Evolutionary conservation across 306 rosid genomes (phyloP), one percentile per base, ranked within the genome.

Genomic region (Alnus glutinosa): DNA sequence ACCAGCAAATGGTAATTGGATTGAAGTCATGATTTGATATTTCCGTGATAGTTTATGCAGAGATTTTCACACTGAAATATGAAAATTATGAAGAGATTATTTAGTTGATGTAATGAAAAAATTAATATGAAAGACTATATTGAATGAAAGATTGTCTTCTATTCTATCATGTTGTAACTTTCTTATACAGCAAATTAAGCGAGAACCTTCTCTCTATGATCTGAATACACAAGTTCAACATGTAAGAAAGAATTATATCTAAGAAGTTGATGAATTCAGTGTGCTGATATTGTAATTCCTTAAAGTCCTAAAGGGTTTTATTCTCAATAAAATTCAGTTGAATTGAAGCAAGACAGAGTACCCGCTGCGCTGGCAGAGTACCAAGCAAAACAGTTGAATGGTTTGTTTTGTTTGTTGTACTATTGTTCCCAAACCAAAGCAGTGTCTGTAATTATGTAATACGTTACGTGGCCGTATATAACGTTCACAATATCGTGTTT

Each of bases 381-480:
- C 28, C 28, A 23, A 67, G 47, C 19, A 36, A 42, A 39, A 42
- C 18, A 42, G 72, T 68, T 9, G 51, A 42, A 18, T 16, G 52
- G 51, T 42, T 30, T 68, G 51, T 18, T 30, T 68, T n/a, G 16
- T 39, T 15, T 7, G 48, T 67, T 49, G 14, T 49, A 49, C 11
- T 7, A 7, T 67, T 67, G 72, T 67, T 67, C 39, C 49, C 72
- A 67, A 67, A 67, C 18, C 14, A 42, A 19, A 68, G 50, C 48
- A 68, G 15, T 67, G 9, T 68, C 23, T n/a, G 14, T 8, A 68
- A 16, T 68, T 68, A 39, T 42, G 7, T 2, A 42, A 18, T 51
- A 39, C 51, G 28, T 39, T 68, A 11, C 8, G 39, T 9, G 52
- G 11, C 52, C 28, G 2, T 68, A 18, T 18, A 67, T 34, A 18